Base-by-base conservation (phyloP, 176 grass and related monocot species). In the Elymus sibiricus region DNA sequence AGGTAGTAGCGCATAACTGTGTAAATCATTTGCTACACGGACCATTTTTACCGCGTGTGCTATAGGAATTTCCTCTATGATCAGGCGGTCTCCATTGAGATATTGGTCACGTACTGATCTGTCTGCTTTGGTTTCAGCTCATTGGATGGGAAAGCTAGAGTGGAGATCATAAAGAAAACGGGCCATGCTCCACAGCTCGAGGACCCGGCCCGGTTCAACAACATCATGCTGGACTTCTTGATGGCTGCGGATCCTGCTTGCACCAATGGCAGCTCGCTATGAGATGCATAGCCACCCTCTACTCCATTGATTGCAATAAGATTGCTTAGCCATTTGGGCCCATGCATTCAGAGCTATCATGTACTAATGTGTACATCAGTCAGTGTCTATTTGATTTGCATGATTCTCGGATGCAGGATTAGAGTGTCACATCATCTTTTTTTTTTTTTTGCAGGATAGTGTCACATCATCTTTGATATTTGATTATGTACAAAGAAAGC, bases 141-240 rank as follows among this genome's bases (percentile, higher is more conserved):
- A 46, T 68, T 94, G 28, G 91, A 91, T 35, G 90, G 91, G 78
- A 97, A 81, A 5, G 74, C 91, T 4, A 91, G 63, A 21, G 64
- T 97, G 51, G 88, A 94, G 74, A 79, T 97, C 44, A 24, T 97
- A 78, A 34, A 88, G 82, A 86, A 97, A 5, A 93, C 92, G 3
- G 86, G 90, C 4, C 95, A 88, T 82, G 28, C 82, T 29, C 89
- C 90, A 16, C 85, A 92, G 24, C 28, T 90, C n/a, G 89, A 91
- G 77, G 89, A 94, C 11, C 70, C 92, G 11, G 35, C 81, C 14
- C 77, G 61, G 26, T 94, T 94, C 86, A 94, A 91, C 71, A 46
- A 79, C 34, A 22, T 87, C 37, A 26, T 94, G 21, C 17, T 87
- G 3, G 82, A 87, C 80, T 94, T 94, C 76, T 82, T 94, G 73